phyloP scores from a whole-genome alignment of 78 protist species.

The Dictyostelium discoideum region DNA sequence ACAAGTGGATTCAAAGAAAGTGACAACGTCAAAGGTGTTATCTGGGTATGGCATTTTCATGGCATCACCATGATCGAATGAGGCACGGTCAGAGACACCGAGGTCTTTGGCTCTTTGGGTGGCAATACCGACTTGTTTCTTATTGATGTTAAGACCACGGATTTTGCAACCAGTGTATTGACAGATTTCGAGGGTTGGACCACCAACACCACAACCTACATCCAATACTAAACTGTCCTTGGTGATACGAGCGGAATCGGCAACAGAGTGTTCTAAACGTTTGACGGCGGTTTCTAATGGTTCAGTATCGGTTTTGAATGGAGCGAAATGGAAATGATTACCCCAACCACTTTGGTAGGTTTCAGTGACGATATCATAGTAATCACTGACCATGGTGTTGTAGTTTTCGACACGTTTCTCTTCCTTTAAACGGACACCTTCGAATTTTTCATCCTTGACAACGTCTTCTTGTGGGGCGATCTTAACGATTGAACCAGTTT shows the following conservation, averaged over 20 bases:
- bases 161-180: constrained; percentile 74
- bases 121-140: constrained; percentile 73
- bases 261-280: constrained; percentile 71
- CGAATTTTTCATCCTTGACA: constrained; percentile 68
- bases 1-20: constrained; percentile 70
- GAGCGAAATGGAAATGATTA: constrained; percentile 77
- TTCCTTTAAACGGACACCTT: constrained; percentile 44
- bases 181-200: constrained; percentile 70
- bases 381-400: constrained; percentile 71
- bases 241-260: constrained; percentile 70
- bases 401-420: constrained; percentile 49
- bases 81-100: constrained; percentile 67
- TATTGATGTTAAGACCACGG: constrained; percentile 74
- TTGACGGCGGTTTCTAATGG: constrained; percentile 61
- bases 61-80: constrained; percentile 74
- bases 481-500: constrained; percentile 44
- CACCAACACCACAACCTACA: constrained; percentile 84
- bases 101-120: constrained; percentile 52
- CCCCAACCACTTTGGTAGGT: constrained; percentile 80
- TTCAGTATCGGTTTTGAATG: constrained; percentile 72
- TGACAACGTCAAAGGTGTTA: constrained; percentile 67
- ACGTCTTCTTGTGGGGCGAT: constrained; percentile 69
- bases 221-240: constrained; percentile 48
- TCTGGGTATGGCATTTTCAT: constrained; percentile 82
- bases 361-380: constrained; percentile 73